A percentile compares a stretch with the other conserved stretches of the same genome.
phyloP scores from a whole-genome alignment of 2,329 filamentous ascomycete genomes.

The Dactylellina leptospora region DNA sequence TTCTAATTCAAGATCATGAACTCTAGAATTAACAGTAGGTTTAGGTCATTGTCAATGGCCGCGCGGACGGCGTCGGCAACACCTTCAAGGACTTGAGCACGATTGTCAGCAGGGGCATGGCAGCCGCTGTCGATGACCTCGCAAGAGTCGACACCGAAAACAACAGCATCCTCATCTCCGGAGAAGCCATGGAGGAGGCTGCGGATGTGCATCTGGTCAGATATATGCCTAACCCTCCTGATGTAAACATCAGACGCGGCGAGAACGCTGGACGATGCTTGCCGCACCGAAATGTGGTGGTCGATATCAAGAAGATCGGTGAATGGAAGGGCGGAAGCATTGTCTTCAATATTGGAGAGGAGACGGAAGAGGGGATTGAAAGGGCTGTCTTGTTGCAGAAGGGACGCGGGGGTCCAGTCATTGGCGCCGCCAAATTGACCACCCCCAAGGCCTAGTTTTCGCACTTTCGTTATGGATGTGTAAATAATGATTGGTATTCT shows the following conservation, averaged over 20 bases:
- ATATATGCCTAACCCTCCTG: conserved; percentile 57
- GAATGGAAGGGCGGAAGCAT: conserved; percentile 60
- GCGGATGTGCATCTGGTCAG: conserved; percentile 55
- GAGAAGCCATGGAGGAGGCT: conserved; percentile 11
- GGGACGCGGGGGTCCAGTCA: conserved; percentile 56
- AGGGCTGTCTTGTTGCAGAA: conserved; percentile 58
- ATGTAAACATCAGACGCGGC: conserved; percentile 59
- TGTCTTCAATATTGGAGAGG: conserved; percentile 55
- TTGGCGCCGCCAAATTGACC: conserved; percentile 56
- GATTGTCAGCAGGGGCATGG: conserved; percentile 46
- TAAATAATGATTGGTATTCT: conserved; percentile 3
- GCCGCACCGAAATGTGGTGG: conserved; percentile 59
- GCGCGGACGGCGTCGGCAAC: conserved; percentile 57
- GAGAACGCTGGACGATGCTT: conserved; percentile 61
- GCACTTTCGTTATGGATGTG: background rate
- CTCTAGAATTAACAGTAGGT: background rate
- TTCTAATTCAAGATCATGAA: background rate
- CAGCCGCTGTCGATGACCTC: conserved; percentile 43
- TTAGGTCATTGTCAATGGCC: conserved; percentile 57
- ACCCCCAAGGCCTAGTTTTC: too few species aligned
- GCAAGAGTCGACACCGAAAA: conserved; percentile 33
- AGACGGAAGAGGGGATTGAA: conserved; percentile 56
- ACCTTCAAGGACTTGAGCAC: conserved; percentile 50
- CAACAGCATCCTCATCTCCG: conserved; percentile 49
- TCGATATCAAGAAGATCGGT: conserved; percentile 59